A percentile compares a stretch with the other conserved stretches of the same genome.
phyloP scores from a whole-genome alignment of 345 rosid species.

The Leavenworthia alabamica region DNA sequence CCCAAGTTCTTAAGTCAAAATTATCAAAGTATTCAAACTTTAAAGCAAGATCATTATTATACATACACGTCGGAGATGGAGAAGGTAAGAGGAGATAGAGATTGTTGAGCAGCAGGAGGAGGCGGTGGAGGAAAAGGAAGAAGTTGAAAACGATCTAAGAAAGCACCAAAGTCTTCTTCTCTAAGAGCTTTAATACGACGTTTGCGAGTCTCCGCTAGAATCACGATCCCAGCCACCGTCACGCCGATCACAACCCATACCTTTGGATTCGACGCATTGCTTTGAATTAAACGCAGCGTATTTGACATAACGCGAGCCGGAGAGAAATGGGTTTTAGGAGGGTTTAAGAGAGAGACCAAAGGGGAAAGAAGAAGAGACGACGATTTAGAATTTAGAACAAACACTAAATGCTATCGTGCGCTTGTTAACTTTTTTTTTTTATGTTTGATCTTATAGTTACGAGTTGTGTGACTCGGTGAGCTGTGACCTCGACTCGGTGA shows the following conservation, averaged over 20 bases:
- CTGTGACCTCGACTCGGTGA: constrained; percentile 1
- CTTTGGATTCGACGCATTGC: constrained; percentile 55
- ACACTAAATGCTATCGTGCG: constrained; percentile 5
- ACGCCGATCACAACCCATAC: constrained; percentile 74
- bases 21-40: background rate
- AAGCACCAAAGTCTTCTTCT: constrained; percentile 68
- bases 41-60: constrained; percentile 6
- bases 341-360: constrained; percentile 33
- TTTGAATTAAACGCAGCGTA: constrained; percentile 39
- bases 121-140: constrained; percentile 78
- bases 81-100: constrained; percentile 65
- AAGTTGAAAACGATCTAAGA: constrained; percentile 60
- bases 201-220: constrained; percentile 60
- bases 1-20: constrained; percentile 5
- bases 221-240: constrained; percentile 62
- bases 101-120: constrained; percentile 75
- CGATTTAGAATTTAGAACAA: background rate
- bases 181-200: constrained; percentile 42
- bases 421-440: background rate
- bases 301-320: constrained; percentile 42
- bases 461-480: constrained; percentile 6
- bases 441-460: background rate
- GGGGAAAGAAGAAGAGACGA: background rate
- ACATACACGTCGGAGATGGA: constrained; percentile 72
- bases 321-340: constrained; percentile 29